Evolutionary conservation across 1,139 yeast species (phyloP).

Genomic region (Hansenula sp.): DNA sequence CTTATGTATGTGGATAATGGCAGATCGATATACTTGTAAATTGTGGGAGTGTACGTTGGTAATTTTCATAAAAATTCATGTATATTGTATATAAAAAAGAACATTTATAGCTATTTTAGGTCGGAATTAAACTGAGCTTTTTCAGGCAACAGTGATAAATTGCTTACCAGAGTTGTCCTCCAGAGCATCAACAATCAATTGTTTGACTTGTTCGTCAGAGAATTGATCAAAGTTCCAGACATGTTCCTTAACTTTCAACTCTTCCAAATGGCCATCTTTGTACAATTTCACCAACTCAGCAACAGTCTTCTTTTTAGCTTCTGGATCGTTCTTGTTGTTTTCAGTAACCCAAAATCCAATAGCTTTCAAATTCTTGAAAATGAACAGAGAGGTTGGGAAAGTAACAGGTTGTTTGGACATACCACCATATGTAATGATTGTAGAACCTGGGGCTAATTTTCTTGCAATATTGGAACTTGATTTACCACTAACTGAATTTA

Average conservation of each 20-base stretch:
- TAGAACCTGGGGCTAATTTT: slow-evolving; percentile 67
- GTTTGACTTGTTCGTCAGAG: slow-evolving; percentile 47
- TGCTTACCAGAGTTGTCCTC: slow-evolving; percentile 30
- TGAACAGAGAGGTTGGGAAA: slow-evolving; percentile 82
- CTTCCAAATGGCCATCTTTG: slow-evolving; percentile 55
- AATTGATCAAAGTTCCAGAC: slow-evolving; percentile 36
- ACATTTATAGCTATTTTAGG: too few species aligned
- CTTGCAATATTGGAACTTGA: slow-evolving; percentile 79
- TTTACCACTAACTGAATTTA: slow-evolving; percentile 93
- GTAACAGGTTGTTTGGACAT: slow-evolving; percentile 95
- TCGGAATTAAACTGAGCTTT: neutral
- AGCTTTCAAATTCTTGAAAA: slow-evolving; percentile 82
- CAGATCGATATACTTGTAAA: too few species aligned
- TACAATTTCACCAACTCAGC: slow-evolving; percentile 62
- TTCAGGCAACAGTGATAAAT: slow-evolving; percentile 17
- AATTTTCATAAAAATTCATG: too few species aligned
- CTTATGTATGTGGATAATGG: too few species aligned
- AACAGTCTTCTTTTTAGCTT: slow-evolving; percentile 57
- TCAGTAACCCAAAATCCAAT: slow-evolving; percentile 94
- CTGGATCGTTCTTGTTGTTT: slow-evolving; percentile 62
- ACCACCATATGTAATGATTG: slow-evolving; percentile 92
- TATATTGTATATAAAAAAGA: too few species aligned
- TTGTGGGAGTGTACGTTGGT: too few species aligned
- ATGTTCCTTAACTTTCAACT: slow-evolving; percentile 53
- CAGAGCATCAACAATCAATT: slow-evolving; percentile 50